A percentile compares a stretch with the other conserved stretches of the same genome.
These are phyloP conservation scores for Nannizzia gypsea DNA, from an alignment of 2,329 filamentous ascomycete genomes.

Conservation along the genomic window DNA sequence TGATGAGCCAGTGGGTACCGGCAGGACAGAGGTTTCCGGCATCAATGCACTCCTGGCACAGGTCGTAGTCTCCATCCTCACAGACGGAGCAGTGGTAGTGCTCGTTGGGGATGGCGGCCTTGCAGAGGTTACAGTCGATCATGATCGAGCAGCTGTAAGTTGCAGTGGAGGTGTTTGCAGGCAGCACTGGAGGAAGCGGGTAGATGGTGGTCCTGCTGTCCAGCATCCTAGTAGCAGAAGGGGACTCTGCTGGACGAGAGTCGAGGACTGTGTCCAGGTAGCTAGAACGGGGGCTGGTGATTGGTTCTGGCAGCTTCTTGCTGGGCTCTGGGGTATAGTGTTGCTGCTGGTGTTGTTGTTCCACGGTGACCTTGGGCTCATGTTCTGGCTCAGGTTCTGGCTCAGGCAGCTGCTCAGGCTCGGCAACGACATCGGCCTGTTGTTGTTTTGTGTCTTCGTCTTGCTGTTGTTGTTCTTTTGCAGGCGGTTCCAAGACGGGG, in stretches of 20 bases:
- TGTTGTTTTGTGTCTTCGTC: too few relatives aligned
- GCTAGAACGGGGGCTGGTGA: slow-evolving; percentile 19
- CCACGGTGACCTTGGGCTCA: neutral
- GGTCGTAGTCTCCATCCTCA: slow-evolving; percentile 85
- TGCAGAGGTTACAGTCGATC: slow-evolving; percentile 90
- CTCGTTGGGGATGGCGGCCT: slow-evolving; percentile 60
- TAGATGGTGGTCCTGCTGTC: too few relatives aligned
- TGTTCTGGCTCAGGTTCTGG: neutral
- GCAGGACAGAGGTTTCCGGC: slow-evolving; percentile 65
- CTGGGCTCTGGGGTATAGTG: slow-evolving; percentile 7
- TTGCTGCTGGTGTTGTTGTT: too few relatives aligned
- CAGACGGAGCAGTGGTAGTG: slow-evolving; percentile 95
- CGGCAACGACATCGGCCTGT: slow-evolving; percentile 6
- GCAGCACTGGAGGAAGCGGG: neutral
- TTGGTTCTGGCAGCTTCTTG: slow-evolving; percentile 15
- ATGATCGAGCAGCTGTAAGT: slow-evolving; percentile 46
- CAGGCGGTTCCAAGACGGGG: too few relatives aligned
- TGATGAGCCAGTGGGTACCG: slow-evolving; percentile 84
- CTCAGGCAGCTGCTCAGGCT: neutral
- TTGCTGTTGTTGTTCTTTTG: too few relatives aligned
- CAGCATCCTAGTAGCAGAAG: neutral
- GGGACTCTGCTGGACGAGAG: neutral
- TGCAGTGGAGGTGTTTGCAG: slow-evolving; percentile 18
- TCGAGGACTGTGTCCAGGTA: slow-evolving; percentile 34
- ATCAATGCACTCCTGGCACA: slow-evolving; percentile 70